Evolutionary conservation across 306 rosid genomes (phyloP), one percentile per base, ranked within the genome.

Genomic region (Urtica urens): DNA sequence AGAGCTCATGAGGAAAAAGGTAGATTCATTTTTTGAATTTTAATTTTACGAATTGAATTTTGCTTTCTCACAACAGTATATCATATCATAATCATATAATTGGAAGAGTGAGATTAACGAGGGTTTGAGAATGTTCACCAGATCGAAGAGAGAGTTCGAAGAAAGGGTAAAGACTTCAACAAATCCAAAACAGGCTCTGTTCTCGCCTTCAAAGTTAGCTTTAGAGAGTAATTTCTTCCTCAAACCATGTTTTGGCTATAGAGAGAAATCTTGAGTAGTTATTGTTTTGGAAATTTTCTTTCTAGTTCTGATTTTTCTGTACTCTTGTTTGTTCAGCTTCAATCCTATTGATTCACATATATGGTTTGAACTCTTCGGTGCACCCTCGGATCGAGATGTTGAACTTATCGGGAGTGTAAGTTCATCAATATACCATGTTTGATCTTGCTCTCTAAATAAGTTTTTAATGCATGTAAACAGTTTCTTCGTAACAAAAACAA

Each of bases 191-290:
- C 95, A 13, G 97, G 95, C 63, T 90, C 87, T 21, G 62, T 84
- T 17, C 73, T 84, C 67, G 82, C 97, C 66, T 72, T 69, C 92
- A 90, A 90, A 90, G 97, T 90, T 80, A 66, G 66, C 73, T 90
- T 90, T 59, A 77, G 97, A 90, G 84, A 90, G 96, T 88, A 72
- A 63, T 30, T 18, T 63, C 58, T 29, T 35, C 22, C 23, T 58
- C 19, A 60, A 26, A n/a, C n/a, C n/a, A n/a, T n/a, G n/a, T n/a
- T n/a, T n/a, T n/a, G n/a, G n/a, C n/a, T 24, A 12, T 9, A 7
- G n/a, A 14, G 4, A 35, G n/a, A 31, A 31, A 31, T 31, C 37
- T 31, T 35, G 1, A 10, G 11, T 35, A n/a, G n/a, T 35, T 35
- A 4, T 35, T 35, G 11, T 35, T 35, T 4, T 14, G 40, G 15